Conservation (phyloP, 768 basidiomycete species). For the Peribolospora kevripleyi region DNA sequence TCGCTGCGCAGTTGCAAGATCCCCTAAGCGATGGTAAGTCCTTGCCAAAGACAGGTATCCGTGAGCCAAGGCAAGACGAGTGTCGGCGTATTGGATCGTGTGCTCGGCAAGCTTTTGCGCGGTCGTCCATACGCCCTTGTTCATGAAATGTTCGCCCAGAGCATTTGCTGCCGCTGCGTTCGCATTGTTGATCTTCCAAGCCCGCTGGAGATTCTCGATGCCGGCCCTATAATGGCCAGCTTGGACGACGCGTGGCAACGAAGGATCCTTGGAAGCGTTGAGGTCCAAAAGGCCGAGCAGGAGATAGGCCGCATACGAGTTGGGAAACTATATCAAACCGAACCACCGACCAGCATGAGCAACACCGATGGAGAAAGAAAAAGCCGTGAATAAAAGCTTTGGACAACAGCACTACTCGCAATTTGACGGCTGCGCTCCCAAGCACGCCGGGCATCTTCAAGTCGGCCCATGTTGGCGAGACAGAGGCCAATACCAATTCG, state of each 20-base stretch:
- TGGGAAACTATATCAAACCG: background rate
- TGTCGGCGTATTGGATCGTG: constrained; percentile 81
- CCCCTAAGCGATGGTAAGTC: constrained; percentile 47
- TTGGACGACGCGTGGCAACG: constrained; percentile 28
- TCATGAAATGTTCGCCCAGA: constrained; percentile 50
- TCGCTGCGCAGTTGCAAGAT: constrained; percentile 11
- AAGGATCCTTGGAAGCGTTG: constrained; percentile 55
- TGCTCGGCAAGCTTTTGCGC: constrained; percentile 83
- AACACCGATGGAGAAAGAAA: background rate
- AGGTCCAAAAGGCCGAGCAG: constrained; percentile 66
- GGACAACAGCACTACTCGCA: constrained; percentile 40
- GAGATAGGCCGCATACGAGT: constrained; percentile 42
- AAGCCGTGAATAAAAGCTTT: background rate
- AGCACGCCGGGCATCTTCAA: constrained; percentile 53
- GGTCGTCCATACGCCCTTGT: constrained; percentile 32
- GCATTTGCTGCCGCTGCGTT: constrained; percentile 62
- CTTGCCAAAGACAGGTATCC: constrained; percentile 65
- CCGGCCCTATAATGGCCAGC: constrained; percentile 43
- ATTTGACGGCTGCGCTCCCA: constrained; percentile 53
- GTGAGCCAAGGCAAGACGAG: constrained; percentile 56
- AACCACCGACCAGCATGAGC: background rate
- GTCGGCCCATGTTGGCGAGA: constrained; percentile 69
- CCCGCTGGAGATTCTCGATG: constrained; percentile 35
- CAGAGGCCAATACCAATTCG: constrained; percentile 88
- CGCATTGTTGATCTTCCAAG: constrained; percentile 53